Percentiles rank a stretch among this genome's conserved stretches.
Evolutionary conservation across 176 grass and related monocot genomes (phyloP).

Genomic region (Carex scoparia): DNA sequence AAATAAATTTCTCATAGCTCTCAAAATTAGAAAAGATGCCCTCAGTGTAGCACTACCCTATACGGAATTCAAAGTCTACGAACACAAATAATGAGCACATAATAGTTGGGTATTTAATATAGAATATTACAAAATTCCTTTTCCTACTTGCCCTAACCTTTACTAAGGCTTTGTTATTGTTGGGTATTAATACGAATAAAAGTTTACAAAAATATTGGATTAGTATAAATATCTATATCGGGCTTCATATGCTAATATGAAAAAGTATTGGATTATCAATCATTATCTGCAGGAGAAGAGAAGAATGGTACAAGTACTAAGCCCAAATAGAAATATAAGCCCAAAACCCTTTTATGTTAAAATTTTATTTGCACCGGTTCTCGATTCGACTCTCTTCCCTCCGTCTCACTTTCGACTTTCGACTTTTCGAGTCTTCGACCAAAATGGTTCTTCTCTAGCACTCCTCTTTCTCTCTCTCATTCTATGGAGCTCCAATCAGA

Average conservation of each 20-base stretch:
- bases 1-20: too few relatives aligned
- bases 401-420: not conserved
- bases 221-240: not conserved
- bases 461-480: not conserved
- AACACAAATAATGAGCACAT: not conserved
- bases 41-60: too few relatives aligned
- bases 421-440: not conserved
- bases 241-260: not conserved
- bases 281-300: not conserved
- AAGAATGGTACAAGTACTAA: not conserved
- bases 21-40: too few relatives aligned
- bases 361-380: too few relatives aligned
- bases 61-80: not conserved
- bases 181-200: not conserved
- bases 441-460: not conserved
- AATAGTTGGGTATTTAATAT: not conserved
- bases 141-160: not conserved
- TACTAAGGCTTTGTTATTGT: not conserved
- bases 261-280: not conserved
- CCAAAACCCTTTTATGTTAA: not conserved
- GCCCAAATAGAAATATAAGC: not conserved
- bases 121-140: not conserved
- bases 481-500: constrained; percentile 24
- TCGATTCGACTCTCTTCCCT: not conserved
- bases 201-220: not conserved